Base-by-base conservation (phyloP, 1,284 basidiomycete genomes). In the Rugosomyces carneus region DNA sequence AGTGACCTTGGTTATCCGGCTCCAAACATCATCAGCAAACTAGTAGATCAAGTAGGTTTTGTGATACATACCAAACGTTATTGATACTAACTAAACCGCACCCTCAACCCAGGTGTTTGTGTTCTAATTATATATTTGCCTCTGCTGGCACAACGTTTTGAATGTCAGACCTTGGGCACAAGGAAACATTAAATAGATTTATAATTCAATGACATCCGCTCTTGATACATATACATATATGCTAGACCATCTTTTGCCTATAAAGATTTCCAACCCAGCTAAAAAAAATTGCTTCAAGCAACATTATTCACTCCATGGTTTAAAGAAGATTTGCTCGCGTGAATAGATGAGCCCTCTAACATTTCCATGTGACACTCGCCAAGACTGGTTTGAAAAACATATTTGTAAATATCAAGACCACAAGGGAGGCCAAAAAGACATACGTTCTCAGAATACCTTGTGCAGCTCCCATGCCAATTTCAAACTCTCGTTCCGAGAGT, bases 21-120 rank as follows among this genome's bases (percentile, higher is more conserved):
- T 35, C 89, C 95, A 11, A 79, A 88, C 54, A 81, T 91, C n/a
- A 77, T 97, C 65, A 93, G 89, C 75, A 97, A 96, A 72, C 79
- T 93, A 49, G 84, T 78, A 48, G 93, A 97, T 67, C 84, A 93
- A 78, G 90, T 90, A 61, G 52, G 65, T 60, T 3, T 15, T 42
- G 13, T 7, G 7, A 23, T 23, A 23, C 21, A 7, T 23, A 23
- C 3, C 21, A 23, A 23, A 11, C 15, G 5, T 21, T 13, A 37
- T 20, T 4, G 6, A 13, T 5, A 4, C 6, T 23, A 11, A 37
- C 2, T 37, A 19, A 23, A 13, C 9, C 21, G 21, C 21, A 31
- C 23, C 35, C 36, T 29, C 40, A 54, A 45, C 40, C 11, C 55
- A 77, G 82, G 75, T 85, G 52, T 87, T 85, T 60, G 60, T 84